Conservation (phyloP, 1,284 basidiomycete species). For the Quambalaria eucalypti region DNA sequence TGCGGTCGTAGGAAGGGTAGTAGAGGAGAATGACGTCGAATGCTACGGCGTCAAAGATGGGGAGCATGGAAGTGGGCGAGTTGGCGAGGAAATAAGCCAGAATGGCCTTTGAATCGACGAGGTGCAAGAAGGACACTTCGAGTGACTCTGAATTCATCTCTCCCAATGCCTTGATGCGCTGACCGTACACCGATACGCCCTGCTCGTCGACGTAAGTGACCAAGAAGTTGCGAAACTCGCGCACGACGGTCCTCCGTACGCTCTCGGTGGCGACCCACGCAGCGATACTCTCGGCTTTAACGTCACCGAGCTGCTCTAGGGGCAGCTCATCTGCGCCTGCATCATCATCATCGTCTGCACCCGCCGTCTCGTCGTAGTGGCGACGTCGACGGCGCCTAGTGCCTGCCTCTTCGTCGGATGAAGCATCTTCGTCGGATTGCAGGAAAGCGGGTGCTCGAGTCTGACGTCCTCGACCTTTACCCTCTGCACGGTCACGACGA, state of each 20-base stretch:
- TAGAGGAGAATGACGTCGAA: slow-evolving; percentile 87
- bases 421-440: slow-evolving; percentile 58
- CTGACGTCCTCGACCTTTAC: slow-evolving; percentile 50
- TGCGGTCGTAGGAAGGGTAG: slow-evolving; percentile 90
- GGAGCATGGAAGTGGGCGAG: slow-evolving; percentile 81
- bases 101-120: slow-evolving; percentile 81
- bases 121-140: slow-evolving; percentile 88
- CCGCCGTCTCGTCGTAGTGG: slow-evolving; percentile 51
- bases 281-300: slow-evolving; percentile 91
- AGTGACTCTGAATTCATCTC: slow-evolving; percentile 96
- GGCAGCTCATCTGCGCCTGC: slow-evolving; percentile 68
- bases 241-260: slow-evolving; percentile 78
- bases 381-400: slow-evolving; percentile 46
- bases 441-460: slow-evolving; percentile 75
- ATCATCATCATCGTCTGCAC: slow-evolving; percentile 57
- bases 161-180: slow-evolving; percentile 82
- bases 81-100: slow-evolving; percentile 95
- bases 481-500: slow-evolving; percentile 70
- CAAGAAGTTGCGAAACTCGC: slow-evolving; percentile 88
- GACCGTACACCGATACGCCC: slow-evolving; percentile 85
- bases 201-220: slow-evolving; percentile 90
- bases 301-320: slow-evolving; percentile 88
- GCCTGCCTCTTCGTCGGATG: slow-evolving; percentile 42
- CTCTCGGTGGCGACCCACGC: slow-evolving; percentile 93
- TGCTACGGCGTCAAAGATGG: slow-evolving; percentile 91